Evolutionary conservation across 192 early-diverging fungal genomes (phyloP).

Genomic region (Lobosporangium transversale): DNA sequence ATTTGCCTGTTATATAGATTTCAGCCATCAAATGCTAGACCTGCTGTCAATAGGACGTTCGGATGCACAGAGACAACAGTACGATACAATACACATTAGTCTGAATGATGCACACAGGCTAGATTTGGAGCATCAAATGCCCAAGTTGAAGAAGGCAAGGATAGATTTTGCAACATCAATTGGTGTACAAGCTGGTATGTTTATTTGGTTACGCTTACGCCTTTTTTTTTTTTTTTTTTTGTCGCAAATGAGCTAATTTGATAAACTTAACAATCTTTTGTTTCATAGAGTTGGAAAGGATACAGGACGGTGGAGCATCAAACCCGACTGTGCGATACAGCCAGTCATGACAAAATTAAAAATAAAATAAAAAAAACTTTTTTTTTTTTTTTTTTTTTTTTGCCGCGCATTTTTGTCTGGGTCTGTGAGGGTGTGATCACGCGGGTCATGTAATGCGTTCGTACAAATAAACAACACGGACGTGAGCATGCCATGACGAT

Average conservation of each 20-base stretch:
- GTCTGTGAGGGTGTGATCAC: too few species aligned
- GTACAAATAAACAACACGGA: too few species aligned
- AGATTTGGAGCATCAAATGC: conserved; percentile 29
- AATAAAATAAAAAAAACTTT: too few species aligned
- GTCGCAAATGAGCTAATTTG: not conserved
- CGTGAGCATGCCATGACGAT: too few species aligned
- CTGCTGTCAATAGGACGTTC: conserved; percentile 54
- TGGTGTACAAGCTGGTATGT: conserved; percentile 32
- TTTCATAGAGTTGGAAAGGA: conserved; percentile 41
- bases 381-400: too few species aligned
- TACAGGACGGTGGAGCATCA: conserved; percentile 50
- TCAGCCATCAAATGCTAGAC: conserved; percentile 63
- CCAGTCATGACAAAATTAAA: too few species aligned
- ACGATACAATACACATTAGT: conserved; percentile 59
- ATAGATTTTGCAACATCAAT: conserved; percentile 26
- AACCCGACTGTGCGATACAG: conserved; percentile 51
- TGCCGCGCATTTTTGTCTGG: too few species aligned
- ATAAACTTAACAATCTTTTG: not conserved
- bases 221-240: not conserved
- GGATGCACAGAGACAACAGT: conserved; percentile 43
- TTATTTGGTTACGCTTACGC: not conserved
- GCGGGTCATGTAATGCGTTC: too few species aligned
- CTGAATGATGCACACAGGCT: conserved; percentile 56
- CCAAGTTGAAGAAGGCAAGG: conserved; percentile 27
- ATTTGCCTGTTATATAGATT: conserved; percentile 50